Evolutionary conservation across 257 asterid species (phyloP).

Genomic region (Plectranthus barbatus): DNA sequence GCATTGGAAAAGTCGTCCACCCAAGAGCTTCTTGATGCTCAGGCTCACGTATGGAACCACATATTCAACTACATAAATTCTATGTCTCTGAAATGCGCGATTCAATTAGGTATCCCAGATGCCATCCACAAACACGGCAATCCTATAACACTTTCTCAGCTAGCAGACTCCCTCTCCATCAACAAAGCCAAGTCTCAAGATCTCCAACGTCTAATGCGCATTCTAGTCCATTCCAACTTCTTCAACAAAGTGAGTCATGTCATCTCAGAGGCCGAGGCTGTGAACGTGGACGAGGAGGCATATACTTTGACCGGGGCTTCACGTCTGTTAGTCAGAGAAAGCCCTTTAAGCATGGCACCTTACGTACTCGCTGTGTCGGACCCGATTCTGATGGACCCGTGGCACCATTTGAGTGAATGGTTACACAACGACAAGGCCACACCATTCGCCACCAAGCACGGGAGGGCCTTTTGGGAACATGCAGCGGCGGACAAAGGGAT

Average conservation of each 20-base stretch:
- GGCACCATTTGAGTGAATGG: not conserved
- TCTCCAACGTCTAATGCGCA: no score
- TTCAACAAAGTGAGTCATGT: not conserved
- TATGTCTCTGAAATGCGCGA: no score
- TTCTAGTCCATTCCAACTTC: conserved; percentile 3
- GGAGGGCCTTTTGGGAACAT: not conserved
- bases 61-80: no score
- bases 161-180: no score
- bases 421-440: not conserved
- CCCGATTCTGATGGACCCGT: not conserved
- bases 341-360: conserved; percentile 4
- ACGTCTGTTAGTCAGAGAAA: not conserved
- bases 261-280: no score
- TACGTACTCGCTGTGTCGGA: not conserved
- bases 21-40: no score
- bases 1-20: no score
- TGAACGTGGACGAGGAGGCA: not conserved
- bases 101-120: no score
- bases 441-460: not conserved
- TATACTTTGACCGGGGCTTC: not conserved
- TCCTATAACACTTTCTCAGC: no score
- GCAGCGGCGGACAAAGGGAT: not conserved
- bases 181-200: no score
- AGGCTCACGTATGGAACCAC: no score
- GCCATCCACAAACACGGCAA: no score